phyloP scores from a whole-genome alignment of 306 rosid species.

The Begonia loranthoides region DNA sequence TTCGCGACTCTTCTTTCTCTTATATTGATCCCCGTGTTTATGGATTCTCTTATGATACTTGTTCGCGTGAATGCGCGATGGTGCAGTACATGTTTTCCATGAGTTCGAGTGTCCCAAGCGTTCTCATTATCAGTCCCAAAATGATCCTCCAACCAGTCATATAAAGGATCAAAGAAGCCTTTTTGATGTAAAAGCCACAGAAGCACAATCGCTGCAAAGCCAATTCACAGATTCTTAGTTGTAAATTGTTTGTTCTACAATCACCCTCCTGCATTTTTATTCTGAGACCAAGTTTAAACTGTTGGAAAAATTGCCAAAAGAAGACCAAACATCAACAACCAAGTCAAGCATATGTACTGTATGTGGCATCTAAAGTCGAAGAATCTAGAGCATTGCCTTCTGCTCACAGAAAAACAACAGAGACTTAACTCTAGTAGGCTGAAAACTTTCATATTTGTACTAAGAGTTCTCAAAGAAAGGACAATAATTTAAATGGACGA shows the following conservation, averaged over 20 bases:
- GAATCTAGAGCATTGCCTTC: slow-evolving; percentile 64
- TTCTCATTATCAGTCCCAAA: slow-evolving; percentile 23
- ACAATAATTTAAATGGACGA: background rate
- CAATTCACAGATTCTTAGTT: slow-evolving; percentile 8
- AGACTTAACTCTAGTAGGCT: too few relatives aligned
- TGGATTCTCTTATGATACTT: slow-evolving; percentile 36
- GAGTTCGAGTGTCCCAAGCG: slow-evolving; percentile 14
- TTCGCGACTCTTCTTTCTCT: slow-evolving; percentile 23
- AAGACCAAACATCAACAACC: slow-evolving; percentile 68
- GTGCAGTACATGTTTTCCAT: slow-evolving; percentile 14
- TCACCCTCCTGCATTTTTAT: background rate
- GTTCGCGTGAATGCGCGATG: slow-evolving; percentile 9
- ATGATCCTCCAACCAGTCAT: slow-evolving; percentile 79
- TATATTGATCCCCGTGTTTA: slow-evolving; percentile 20
- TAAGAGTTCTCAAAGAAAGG: too few relatives aligned
- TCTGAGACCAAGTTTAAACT: slow-evolving; percentile 25
- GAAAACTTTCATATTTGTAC: too few relatives aligned
- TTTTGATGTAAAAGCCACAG: slow-evolving; percentile 75
- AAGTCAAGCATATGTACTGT: slow-evolving; percentile 79
- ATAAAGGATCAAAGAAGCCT: slow-evolving; percentile 83
- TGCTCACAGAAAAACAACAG: slow-evolving; percentile 17
- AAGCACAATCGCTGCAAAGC: slow-evolving; percentile 49
- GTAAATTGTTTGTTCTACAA: background rate
- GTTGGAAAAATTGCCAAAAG: slow-evolving; percentile 62
- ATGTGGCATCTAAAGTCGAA: slow-evolving; percentile 86